These are phyloP conservation scores for Chenopodium berlandieri DNA, from an alignment of 148 eudicot genomes.

Conservation along the genomic window DNA sequence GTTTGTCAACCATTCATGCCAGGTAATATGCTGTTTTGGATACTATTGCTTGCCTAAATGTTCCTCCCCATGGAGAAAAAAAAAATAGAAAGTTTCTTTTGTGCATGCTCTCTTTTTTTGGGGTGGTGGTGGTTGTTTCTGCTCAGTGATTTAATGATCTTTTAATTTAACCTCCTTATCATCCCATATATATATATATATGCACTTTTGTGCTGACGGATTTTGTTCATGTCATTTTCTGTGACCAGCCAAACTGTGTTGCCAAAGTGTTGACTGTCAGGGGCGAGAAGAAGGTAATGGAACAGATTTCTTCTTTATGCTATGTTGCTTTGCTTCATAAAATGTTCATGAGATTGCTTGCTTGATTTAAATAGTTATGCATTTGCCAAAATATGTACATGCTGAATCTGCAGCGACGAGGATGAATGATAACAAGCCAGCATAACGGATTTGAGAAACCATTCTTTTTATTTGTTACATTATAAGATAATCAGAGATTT, in stretches of 20 bases:
- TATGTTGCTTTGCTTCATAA: not conserved
- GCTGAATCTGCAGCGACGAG: not conserved
- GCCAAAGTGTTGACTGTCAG: conserved; percentile 62
- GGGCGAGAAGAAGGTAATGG: conserved; percentile 69
- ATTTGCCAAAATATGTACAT: not conserved
- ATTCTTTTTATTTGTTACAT: not conserved
- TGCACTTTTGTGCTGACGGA: conserved; percentile 20
- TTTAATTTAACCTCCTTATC: not conserved
- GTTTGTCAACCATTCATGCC: conserved; percentile 83
- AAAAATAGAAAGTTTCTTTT: not conserved
- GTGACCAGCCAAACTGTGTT: conserved; percentile 68
- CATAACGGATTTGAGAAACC: not conserved
- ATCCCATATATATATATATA: not conserved
- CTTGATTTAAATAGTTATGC: not conserved
- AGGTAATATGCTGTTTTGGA: conserved; percentile 39
- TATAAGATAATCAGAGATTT: not conserved
- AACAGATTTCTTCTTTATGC: not conserved
- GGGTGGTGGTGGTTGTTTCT: not conserved
- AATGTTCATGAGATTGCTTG: not conserved
- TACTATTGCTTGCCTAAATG: not conserved
- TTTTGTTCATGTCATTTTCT: conserved; percentile 16
- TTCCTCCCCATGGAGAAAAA: not conserved
- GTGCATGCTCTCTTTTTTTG: not conserved
- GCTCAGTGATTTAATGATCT: not conserved
- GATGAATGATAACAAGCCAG: not conserved